phyloP scores from a whole-genome alignment of 129 eudicot species.

The Deinandra increscens region DNA sequence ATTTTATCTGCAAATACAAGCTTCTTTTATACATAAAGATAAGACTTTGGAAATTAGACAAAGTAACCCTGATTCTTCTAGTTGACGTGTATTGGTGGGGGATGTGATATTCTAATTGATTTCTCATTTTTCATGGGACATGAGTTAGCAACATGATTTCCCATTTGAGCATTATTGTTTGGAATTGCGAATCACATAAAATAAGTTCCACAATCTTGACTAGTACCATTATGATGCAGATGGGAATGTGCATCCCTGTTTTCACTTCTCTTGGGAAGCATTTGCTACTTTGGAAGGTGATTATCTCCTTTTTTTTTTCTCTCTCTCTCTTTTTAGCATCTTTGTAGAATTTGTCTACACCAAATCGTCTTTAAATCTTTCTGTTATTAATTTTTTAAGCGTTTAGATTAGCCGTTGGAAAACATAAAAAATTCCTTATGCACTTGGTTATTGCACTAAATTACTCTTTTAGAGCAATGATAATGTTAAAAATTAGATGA shows the following conservation, averaged over 20 bases:
- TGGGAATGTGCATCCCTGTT: conserved; percentile 95
- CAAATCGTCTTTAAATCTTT: not conserved
- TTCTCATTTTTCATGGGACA: conserved; percentile 16
- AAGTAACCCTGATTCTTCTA: not conserved
- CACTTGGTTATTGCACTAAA: conserved; percentile 15
- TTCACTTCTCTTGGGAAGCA: conserved; percentile 70
- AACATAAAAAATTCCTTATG: conserved; percentile 10
- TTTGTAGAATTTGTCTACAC: conserved; percentile 18
- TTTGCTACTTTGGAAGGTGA: conserved; percentile 94
- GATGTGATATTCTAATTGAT: not conserved
- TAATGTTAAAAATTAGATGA: not conserved
- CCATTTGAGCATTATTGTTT: not conserved
- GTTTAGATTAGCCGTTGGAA: not conserved
- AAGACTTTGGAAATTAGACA: not conserved
- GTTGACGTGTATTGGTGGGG: not conserved
- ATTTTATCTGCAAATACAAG: not conserved
- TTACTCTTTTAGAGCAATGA: conserved; percentile 7
- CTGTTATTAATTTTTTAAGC: not conserved
- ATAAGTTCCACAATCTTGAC: conserved; percentile 46
- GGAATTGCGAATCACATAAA: conserved; percentile 22
- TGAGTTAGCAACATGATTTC: not conserved
- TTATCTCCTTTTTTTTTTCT: conserved; percentile 19
- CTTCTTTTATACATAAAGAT: not conserved
- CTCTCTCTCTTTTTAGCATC: conserved; percentile 3
- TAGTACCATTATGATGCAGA: conserved; percentile 63